Base-by-base conservation (phyloP, 805 yeast genomes). In the Ogataea siamensis region DNA sequence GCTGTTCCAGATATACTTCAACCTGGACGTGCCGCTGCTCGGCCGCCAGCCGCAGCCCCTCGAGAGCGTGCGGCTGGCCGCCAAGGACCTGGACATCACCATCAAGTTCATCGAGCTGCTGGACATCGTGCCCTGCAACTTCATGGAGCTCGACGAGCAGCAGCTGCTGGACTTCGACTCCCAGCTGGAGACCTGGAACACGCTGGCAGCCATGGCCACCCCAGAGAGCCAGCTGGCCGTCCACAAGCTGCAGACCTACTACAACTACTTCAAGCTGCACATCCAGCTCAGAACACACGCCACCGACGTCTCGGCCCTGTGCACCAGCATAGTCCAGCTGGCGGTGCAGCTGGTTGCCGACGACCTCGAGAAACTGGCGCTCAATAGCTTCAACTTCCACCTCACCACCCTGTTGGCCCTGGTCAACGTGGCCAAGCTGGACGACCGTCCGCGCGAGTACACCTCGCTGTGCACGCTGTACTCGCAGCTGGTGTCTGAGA, bases 61-160 rank as follows among this genome's bases (percentile, higher is more conserved):
- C 21, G 64, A 59, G 14, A 55, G 63, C 6, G 56, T 68, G 7
- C 38, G 55, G 15, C 53, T 62, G 18, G 52, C 65, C 13, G 58
- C 62, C 40, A 47, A 53, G 25, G 67, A 65, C 43, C 49, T 69
- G 24, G 52, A 50, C 9, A 56, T 57, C 16, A 62, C 68, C 8
- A 28, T 63, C 15, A 50, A 58, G 6, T 50, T 68, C 19, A 51
- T 59, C 28, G 52, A 60, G 14, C 44, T 70, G 26, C 46, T 67
- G 16, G 41, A 58, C 18, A 32, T 54, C 14, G 49, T 67, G 19
- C 68, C 68, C 4, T 38, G 33, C 27, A 49, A 60, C 39, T 54
- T 63, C 10, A 43, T 50, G 43, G 31, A 46, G 18, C 42, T 57
- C 12, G 40, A 49, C n/a, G 35, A 41, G n/a, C 27, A 39, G 7